Base-by-base conservation (phyloP, 2,329 filamentous ascomycete genomes). In the Calonectria henricotiae region DNA sequence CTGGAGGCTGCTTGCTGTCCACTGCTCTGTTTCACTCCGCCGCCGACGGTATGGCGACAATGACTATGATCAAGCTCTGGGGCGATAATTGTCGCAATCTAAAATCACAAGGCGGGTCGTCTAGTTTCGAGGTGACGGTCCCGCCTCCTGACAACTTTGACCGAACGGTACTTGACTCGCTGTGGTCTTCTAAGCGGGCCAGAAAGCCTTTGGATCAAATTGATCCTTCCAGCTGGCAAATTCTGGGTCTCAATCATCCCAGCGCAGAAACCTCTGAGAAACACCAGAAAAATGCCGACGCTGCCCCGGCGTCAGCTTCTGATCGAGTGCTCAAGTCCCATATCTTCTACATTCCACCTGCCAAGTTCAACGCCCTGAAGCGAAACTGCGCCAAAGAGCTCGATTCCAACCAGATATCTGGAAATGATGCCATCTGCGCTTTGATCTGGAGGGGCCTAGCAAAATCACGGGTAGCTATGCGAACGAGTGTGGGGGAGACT, bases 301-400 rank as follows among this genome's bases (percentile, higher is more conserved):
- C 35, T 7, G 4, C 13, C 20, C 32, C 51, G 4, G 8, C 35
- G 3, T 25, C 32, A 25, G 3, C 12, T 39, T 9, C 30, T 12
- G 32, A 37, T 23, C 11, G 32, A 8, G 20, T 23, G 20, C 32
- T 58, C 25, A 58, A 58, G 13, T 58, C 51, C 25, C 51, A 58
- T 20, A 58, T 58, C n/a, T 58, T 58, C n/a, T 58, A 58, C 13
- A 58, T 58, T 17, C 51, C 51, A 17, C 51, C 51, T 8, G 51
- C 51, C 12, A 58, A 58, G 13, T 58, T 58, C 15, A 39, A 37
- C 15, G 32, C 51, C 13, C 13, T 58, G 12, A 58, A 58, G 35
- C 32, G 51, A 23, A 30, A 4, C 7, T 58, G 51, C 13, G 51
- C 51, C 37, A 58, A 58, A 7, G 32, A 37, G 20, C 17, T 39